Base-by-base conservation (phyloP, 148 eudicot species). In the Oxyria digyna region DNA sequence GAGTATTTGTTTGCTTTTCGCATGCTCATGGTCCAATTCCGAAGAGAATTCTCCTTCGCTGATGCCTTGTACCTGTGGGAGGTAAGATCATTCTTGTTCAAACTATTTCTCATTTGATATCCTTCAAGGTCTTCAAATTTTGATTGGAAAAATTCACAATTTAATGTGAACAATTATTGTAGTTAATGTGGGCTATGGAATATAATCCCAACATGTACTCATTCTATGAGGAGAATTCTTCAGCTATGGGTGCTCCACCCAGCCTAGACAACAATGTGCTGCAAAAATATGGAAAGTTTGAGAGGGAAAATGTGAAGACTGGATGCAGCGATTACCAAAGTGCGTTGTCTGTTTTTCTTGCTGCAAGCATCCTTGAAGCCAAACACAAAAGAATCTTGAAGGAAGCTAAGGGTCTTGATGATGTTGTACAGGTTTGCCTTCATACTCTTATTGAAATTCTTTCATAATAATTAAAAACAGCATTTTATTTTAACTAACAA, bases 111-210 rank as follows among this genome's bases (percentile, higher is more conserved):
- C 23, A 4, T 20, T 62, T 38, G 57, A 37, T 41, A 33, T n/a
- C 31, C n/a, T 59, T 6, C 1, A 4, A 31, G 32, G 8, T 14
- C 5, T 13, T 59, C 6, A 5, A 29, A 59, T 12, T 8, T 52
- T 52, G 3, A n/a, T 15, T 59, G 35, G 4, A 23, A 24, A 15
- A 55, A 20, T 38, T 59, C 37, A 27, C 15, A 59, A n/a, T n/a
- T n/a, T 31, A 29, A 37, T 24, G 40, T 54, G 17, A 71, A 63
- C 38, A 35, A 35, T 67, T 41, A 33, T 77, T 73, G 69, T 81
- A 93, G 98, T 86, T 93, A 72, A 93, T 93, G 98, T 89, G 98
- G 96, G 96, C 95, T 70, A 93, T 93, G 98, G 98, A 93, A 74
- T 93, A 87, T 81, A 89, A 93, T 71, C 98, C 98, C 9, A 82